These are phyloP conservation scores for Diplodia mutila DNA, from an alignment of 2,329 filamentous ascomycete species.

Conservation along the genomic window DNA sequence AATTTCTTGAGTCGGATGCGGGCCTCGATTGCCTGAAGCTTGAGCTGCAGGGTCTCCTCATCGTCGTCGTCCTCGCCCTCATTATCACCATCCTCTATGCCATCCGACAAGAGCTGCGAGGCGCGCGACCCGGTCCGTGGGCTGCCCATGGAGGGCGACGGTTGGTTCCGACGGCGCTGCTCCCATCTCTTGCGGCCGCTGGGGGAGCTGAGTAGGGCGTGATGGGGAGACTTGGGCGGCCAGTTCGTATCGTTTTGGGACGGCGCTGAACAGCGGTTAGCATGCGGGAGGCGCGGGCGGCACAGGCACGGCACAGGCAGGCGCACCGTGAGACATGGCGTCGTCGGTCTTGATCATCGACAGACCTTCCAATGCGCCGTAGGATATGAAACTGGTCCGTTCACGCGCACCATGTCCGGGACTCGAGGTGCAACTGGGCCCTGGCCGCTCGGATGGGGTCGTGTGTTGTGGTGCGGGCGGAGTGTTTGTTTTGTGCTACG, in stretches of 20 bases:
- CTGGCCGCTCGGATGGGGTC: conserved; percentile 1
- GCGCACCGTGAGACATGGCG: conserved; percentile 47
- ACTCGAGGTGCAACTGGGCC: not conserved
- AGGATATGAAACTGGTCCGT: not conserved
- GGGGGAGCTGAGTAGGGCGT: conserved; percentile 70
- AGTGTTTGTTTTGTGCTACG: conserved; percentile 25
- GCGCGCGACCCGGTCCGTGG: conserved; percentile 18
- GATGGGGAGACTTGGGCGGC: conserved; percentile 66
- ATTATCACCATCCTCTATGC: conserved; percentile 58
- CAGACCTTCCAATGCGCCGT: conserved; percentile 30
- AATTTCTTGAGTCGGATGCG: conserved; percentile 85
- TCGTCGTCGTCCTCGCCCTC: conserved; percentile 70
- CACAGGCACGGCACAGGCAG: conserved; percentile 4
- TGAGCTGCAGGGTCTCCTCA: conserved; percentile 84
- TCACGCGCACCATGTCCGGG: conserved; percentile 21
- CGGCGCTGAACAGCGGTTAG: conserved; percentile 29
- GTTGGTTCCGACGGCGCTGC: conserved; percentile 54
- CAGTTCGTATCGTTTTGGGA: conserved; percentile 52
- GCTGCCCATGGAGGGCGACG: conserved; percentile 56
- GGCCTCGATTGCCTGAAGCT: conserved; percentile 86
- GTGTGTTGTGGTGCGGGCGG: not conserved
- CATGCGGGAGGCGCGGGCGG: not conserved
- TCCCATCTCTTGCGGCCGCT: conserved; percentile 77
- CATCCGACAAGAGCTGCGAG: conserved; percentile 33
- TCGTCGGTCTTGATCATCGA: conserved; percentile 54